These are phyloP conservation scores for Coemansia sp. DNA, from an alignment of 192 early-diverging fungal species.

Conservation along the genomic window DNA sequence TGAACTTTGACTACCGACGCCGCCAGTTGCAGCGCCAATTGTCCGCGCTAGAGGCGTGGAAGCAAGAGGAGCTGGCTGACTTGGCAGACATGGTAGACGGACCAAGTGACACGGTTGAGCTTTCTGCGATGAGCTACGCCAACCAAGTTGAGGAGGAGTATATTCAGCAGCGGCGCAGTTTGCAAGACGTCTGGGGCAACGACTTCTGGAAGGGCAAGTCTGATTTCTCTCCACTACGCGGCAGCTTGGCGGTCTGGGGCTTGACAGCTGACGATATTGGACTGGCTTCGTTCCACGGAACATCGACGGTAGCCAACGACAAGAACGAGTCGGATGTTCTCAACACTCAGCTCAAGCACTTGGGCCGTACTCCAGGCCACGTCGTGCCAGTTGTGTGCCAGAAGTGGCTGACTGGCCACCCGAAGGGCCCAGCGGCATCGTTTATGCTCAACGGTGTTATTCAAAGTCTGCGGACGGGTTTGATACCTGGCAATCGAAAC, in stretches of 20 bases:
- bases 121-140: conserved; percentile 17
- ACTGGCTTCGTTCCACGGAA: conserved; percentile 95
- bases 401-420: conserved; percentile 90
- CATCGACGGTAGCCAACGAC: conserved; percentile 92
- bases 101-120: neutral
- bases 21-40: conserved; percentile 61
- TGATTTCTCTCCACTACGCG: conserved; percentile 80
- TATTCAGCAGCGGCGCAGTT: conserved; percentile 67
- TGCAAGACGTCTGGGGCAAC: conserved; percentile 73
- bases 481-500: conserved; percentile 93
- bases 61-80: neutral
- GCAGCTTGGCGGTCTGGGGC: conserved; percentile 86
- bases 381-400: conserved; percentile 84
- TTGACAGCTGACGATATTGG: conserved; percentile 90
- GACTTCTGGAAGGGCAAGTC: conserved; percentile 80
- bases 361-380: conserved; percentile 88
- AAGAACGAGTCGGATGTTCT: conserved; percentile 91
- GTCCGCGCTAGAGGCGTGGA: conserved; percentile 9
- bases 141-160: conserved; percentile 65
- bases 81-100: neutral
- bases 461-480: conserved; percentile 79
- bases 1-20: conserved; percentile 83
- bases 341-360: conserved; percentile 83
- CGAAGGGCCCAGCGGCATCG: conserved; percentile 89
- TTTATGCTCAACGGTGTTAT: conserved; percentile 95